phyloP scores from a whole-genome alignment of 768 basidiomycete species.

The Strobilomyces echinocephalus region DNA sequence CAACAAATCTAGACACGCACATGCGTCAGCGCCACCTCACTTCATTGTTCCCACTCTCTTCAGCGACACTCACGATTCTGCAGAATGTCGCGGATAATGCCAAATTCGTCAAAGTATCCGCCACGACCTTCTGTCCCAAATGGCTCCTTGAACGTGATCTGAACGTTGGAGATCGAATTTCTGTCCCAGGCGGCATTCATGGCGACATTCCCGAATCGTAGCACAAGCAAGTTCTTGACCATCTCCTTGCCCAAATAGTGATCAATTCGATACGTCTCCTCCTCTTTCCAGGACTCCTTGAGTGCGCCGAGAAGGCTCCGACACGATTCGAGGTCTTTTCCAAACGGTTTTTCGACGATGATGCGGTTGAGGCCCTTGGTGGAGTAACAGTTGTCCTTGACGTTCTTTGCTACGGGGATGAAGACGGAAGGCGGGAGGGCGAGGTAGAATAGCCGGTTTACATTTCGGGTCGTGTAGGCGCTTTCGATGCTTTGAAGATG shows the following conservation, averaged over 20 bases:
- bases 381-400: constrained; percentile 78
- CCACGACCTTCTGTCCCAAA: constrained; percentile 99
- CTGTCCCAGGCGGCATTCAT: constrained; percentile 91
- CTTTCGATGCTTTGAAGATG: constrained; percentile 77
- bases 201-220: constrained; percentile 93
- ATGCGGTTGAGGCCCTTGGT: constrained; percentile 77
- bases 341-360: constrained; percentile 98
- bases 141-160: constrained; percentile 99
- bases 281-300: constrained; percentile 88
- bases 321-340: constrained; percentile 86
- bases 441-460: constrained; percentile 92
- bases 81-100: constrained; percentile 94
- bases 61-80: constrained; percentile 82
- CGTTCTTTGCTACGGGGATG: constrained; percentile 76
- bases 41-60: constrained; percentile 6
- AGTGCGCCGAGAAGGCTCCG: constrained; percentile 71
- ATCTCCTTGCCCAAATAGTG: constrained; percentile 99
- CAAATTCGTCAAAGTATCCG: constrained; percentile 99
- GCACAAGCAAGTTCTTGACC: constrained; percentile 96
- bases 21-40: constrained; percentile 13
- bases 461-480: constrained; percentile 53
- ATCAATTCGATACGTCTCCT: constrained; percentile 98
- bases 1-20: constrained; percentile 62
- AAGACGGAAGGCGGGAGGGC: constrained; percentile 98
- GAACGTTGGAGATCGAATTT: constrained; percentile 92